A percentile compares a stretch with the other conserved stretches of the same genome.
Conservation (phyloP, 306 rosid species). For the Oemleria cerasiformis region DNA sequence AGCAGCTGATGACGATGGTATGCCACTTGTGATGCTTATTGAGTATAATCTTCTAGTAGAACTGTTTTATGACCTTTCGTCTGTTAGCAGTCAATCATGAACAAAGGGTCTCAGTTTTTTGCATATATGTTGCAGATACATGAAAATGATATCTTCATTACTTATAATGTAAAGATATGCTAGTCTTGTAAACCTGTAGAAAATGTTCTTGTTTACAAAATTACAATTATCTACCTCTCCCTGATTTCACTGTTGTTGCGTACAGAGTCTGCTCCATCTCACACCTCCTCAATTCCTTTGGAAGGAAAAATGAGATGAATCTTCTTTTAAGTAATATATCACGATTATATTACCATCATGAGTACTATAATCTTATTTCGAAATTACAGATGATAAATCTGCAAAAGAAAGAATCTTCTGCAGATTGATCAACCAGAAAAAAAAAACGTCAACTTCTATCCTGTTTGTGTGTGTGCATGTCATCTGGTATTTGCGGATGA, state of each 20-base stretch:
- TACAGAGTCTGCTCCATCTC: not conserved
- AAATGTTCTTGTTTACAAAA: not conserved
- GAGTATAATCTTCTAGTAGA: not conserved
- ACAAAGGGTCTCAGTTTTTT: not conserved
- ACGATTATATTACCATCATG: too few relatives aligned
- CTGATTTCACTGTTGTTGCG: not conserved
- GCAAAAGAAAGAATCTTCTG: not conserved
- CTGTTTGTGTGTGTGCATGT: not conserved
- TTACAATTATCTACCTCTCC: not conserved
- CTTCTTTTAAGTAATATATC: not conserved
- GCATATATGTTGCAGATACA: not conserved
- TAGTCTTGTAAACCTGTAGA: not conserved
- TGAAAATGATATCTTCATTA: not conserved
- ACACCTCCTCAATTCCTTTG: not conserved
- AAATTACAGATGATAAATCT: not conserved
- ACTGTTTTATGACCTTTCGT: not conserved
- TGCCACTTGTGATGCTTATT: slow-evolving; percentile 13
- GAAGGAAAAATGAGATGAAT: not conserved
- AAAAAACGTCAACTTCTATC: not conserved
- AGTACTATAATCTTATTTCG: not conserved
- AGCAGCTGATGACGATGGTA: slow-evolving; percentile 59
- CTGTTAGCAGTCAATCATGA: not conserved
- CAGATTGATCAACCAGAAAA: not conserved
- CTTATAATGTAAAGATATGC: not conserved
- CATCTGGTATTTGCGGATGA: not conserved